These are phyloP conservation scores for Phytomonas sp. DNA, from an alignment of 208 protist genomes.

Conservation along the genomic window DNA sequence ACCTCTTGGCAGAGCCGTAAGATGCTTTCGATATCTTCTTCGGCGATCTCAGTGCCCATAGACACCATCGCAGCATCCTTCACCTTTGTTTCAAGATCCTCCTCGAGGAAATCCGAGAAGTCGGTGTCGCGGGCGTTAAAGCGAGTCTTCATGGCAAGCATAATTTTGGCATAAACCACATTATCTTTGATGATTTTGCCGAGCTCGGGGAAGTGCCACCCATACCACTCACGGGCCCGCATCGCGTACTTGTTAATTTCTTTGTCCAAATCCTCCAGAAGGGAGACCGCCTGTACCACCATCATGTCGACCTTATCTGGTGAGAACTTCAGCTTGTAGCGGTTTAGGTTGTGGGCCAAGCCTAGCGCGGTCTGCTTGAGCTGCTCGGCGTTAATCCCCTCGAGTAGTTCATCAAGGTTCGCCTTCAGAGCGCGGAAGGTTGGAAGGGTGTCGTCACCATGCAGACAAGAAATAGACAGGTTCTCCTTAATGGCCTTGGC, in stretches of 20 bases:
- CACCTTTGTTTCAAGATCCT: conserved; percentile 93
- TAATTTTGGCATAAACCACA: conserved; percentile 93
- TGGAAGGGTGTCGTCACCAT: conserved; percentile 80
- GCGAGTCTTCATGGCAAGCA: conserved; percentile 87
- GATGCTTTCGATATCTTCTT: conserved; percentile 95
- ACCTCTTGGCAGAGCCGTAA: conserved; percentile 87
- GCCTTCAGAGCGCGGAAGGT: conserved; percentile 93
- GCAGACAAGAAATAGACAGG: conserved; percentile 91
- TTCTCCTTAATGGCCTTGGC: conserved; percentile 96
- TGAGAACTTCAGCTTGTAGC: conserved; percentile 99
- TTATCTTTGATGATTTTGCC: conserved; percentile 97
- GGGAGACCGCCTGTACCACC: conserved; percentile 99
- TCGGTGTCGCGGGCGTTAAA: conserved; percentile 87
- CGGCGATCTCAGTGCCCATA: conserved; percentile 98
- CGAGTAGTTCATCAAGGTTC: conserved; percentile 89
- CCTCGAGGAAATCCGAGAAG: conserved; percentile 93
- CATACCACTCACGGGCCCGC: conserved; percentile 98
- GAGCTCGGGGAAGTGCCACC: conserved; percentile 99
- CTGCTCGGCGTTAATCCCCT: conserved; percentile 82
- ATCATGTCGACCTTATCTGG: conserved; percentile 99
- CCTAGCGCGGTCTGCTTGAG: conserved; percentile 95
- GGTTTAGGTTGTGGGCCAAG: conserved; percentile 97
- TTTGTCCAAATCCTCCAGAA: conserved; percentile 99
- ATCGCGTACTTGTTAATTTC: conserved; percentile 99
- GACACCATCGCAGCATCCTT: conserved; percentile 96